phyloP scores from a whole-genome alignment of 768 basidiomycete species.

The Gymnopilus dilepis region DNA sequence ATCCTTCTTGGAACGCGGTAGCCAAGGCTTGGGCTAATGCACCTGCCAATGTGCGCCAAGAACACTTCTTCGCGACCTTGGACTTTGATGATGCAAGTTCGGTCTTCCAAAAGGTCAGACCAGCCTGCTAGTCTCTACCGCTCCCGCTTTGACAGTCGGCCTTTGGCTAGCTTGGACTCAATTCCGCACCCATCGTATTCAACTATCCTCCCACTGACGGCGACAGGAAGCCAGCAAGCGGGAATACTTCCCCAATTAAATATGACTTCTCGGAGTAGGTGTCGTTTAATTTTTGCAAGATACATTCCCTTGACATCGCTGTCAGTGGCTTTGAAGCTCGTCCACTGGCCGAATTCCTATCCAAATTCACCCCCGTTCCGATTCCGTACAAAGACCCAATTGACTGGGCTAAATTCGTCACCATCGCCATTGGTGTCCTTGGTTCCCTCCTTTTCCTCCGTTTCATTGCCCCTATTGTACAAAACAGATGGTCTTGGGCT shows the following conservation, averaged over 20 bases:
- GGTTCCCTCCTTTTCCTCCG: slow-evolving; percentile 56
- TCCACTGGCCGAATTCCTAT: slow-evolving; percentile 77
- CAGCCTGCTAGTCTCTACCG: slow-evolving; percentile 4
- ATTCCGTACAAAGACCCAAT: slow-evolving; percentile 86
- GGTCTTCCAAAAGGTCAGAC: slow-evolving; percentile 78
- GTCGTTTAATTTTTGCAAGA: slow-evolving; percentile 22
- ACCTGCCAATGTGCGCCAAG: slow-evolving; percentile 63
- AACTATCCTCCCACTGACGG: slow-evolving; percentile 79
- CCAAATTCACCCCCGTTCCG: slow-evolving; percentile 72
- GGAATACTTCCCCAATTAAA: slow-evolving; percentile 59
- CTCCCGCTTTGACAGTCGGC: not conserved
- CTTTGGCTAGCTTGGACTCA: slow-evolving; percentile 68
- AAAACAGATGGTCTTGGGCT: slow-evolving; percentile 83
- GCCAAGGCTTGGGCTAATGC: slow-evolving; percentile 82
- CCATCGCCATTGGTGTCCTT: slow-evolving; percentile 50
- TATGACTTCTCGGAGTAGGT: slow-evolving; percentile 84
- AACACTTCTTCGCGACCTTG: slow-evolving; percentile 90
- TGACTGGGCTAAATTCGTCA: slow-evolving; percentile 66
- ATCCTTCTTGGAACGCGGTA: slow-evolving; percentile 81
- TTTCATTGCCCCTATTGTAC: slow-evolving; percentile 67
- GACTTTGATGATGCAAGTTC: slow-evolving; percentile 83
- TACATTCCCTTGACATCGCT: not conserved
- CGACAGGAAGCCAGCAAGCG: slow-evolving; percentile 61
- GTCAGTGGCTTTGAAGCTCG: slow-evolving; percentile 83
- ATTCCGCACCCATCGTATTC: slow-evolving; percentile 84